Evolutionary conservation across 2,329 filamentous ascomycete genomes (phyloP), one percentile per base, ranked within the genome.

Genomic region (Colletotrichum musicola): DNA sequence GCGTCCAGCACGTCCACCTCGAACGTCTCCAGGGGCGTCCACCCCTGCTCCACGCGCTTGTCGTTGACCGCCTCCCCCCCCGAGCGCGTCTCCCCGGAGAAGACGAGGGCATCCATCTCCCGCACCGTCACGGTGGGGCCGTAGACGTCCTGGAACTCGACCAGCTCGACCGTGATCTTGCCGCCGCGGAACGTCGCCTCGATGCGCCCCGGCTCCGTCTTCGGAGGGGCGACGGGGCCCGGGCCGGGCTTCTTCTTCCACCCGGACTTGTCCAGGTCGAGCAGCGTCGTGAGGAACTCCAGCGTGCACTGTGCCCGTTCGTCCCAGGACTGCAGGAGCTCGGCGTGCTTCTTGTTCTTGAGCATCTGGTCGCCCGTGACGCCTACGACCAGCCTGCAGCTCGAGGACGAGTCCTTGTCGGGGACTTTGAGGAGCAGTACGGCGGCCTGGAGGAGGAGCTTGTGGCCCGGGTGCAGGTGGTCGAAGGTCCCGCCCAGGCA

Each of bases 401-500:
- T 81, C 35, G 76, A 71, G 1, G 76, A 75, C 0, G 82, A 75
- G 38, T 76, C 73, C 38, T 80, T 74, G 49, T 80, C 73, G 0
- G 84, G 82, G 1, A 88, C 84, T 67, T 88, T 87, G 64, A 92
- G 85, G 16, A 94, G 86, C 64, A 98, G 88, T 0, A 91, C 88
- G 0, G 92, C 93, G 70, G 95, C 95, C n/a, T 95, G 94, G 20
- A 99, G 88, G 20, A 99, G 87, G n/a, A 98, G 85, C 81, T 98
- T 99, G 83, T 99, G 96, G 6, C 96, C 96, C 4, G 93, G 90
- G 77, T 99, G 96, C 22, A 99, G 87, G 80, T 98, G 94, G 78
- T 99, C 96, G 80, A 98, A 99, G 0, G 96, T 99, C 10, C 96
- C 96, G 35, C 95, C 96, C 13, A 98, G 88, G 60, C 92, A 93